phyloP scores from a whole-genome alignment of 495 filamentous ascomycete genomes.

The Aspergillus kassunensis region DNA sequence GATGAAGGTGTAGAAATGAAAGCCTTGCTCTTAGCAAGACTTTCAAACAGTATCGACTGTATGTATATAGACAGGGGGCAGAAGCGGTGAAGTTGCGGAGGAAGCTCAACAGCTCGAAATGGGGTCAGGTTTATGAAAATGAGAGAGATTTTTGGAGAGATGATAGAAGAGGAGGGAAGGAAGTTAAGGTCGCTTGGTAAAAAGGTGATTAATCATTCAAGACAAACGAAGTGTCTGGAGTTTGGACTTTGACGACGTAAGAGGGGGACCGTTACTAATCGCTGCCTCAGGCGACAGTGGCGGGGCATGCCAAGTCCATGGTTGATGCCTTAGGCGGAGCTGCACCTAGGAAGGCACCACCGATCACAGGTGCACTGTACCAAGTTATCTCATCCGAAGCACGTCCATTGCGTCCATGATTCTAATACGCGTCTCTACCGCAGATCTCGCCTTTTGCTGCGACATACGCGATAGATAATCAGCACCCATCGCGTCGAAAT shows the following conservation, averaged over 20 bases:
- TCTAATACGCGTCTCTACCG: background rate
- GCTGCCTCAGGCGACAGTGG: background rate
- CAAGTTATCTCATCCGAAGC: too few relatives aligned
- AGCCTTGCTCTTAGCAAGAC: constrained; percentile 54
- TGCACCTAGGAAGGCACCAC: too few relatives aligned
- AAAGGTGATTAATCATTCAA: constrained; percentile 6
- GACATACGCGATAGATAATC: background rate
- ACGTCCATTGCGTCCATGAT: background rate
- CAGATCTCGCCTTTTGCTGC: background rate
- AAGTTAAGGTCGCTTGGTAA: background rate
- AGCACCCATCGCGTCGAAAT: too few relatives aligned
- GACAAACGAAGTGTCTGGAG: background rate
- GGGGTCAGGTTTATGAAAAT: background rate
- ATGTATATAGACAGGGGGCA: constrained; percentile 27
- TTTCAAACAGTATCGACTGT: constrained; percentile 33
- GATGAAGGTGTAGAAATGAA: constrained; percentile 42
- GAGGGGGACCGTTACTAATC: constrained; percentile 22
- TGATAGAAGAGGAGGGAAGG: constrained; percentile 11
- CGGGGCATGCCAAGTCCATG: background rate
- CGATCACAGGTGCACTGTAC: too few relatives aligned
- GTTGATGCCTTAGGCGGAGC: background rate
- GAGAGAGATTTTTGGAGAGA: constrained; percentile 1
- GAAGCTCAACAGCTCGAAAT: constrained; percentile 3
- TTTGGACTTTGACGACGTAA: constrained; percentile 29
- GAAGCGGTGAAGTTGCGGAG: constrained; percentile 27